phyloP scores from a whole-genome alignment of 768 basidiomycete species.

The Termitomyces sp. region DNA sequence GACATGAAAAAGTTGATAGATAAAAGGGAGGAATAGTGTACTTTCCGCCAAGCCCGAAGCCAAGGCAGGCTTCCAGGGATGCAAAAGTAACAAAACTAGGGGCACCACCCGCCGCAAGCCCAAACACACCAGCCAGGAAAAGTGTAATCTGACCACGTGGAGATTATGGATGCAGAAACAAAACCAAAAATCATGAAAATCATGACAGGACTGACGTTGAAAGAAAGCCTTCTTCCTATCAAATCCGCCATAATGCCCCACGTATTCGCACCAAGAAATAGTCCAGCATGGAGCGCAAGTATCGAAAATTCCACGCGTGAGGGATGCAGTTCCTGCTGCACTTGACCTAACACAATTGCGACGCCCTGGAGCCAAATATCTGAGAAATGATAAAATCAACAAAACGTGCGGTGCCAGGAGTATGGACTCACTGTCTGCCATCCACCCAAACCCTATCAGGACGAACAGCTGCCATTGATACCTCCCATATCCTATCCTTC shows the following conservation, averaged over 20 bases:
- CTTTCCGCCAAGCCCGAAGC: constrained; percentile 50
- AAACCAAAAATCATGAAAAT: background rate
- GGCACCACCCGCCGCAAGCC: constrained; percentile 42
- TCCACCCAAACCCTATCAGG: constrained; percentile 43
- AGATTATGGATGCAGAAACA: background rate
- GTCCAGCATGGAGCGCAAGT: constrained; percentile 39
- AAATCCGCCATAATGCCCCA: constrained; percentile 50
- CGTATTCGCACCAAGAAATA: constrained; percentile 41
- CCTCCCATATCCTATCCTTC: constrained; percentile 43
- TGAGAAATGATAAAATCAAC: too few species aligned
- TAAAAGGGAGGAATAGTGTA: constrained; percentile 18
- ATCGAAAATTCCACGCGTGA: constrained; percentile 40
- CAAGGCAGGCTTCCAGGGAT: constrained; percentile 39
- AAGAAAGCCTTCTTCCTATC: constrained; percentile 40
- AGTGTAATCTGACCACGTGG: constrained; percentile 19
- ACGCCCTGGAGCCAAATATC: constrained; percentile 45
- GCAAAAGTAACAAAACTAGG: constrained; percentile 41
- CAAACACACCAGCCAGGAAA: constrained; percentile 40
- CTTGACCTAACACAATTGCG: constrained; percentile 40
- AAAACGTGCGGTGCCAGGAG: background rate
- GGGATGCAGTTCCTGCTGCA: constrained; percentile 37
- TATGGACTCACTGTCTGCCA: constrained; percentile 39
- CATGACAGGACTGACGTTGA: constrained; percentile 26
- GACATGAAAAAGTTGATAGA: constrained; percentile 11
- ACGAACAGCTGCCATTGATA: constrained; percentile 45